Evolutionary conservation across 2,329 filamentous ascomycete genomes (phyloP), one percentile per base, ranked within the genome.

Genomic region (Calycina marina): DNA sequence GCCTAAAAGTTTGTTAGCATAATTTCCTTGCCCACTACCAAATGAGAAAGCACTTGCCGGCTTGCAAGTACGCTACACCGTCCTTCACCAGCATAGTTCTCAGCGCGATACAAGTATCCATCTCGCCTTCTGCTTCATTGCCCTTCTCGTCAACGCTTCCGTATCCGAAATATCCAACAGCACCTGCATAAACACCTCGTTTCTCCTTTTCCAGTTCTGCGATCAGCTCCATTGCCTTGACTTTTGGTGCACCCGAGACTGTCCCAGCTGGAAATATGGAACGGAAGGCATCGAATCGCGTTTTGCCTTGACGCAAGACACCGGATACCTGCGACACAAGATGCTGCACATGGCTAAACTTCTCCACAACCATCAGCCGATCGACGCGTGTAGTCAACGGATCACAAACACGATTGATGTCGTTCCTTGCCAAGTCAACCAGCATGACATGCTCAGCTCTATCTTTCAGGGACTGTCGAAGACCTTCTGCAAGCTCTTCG

Each of bases 221-320:
- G 48, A 98, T 98, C 40, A 98, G 65, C 59, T 94, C 82, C 90
- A 98, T 98, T 3, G 90, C 90, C 40, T 77, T 74, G 34, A 98
- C 85, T 61, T 98, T 98, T 36, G 90, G 90, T 4, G 90, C 88
- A 4, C 90, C 90, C 12, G 81, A 90, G 17, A 96, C 88, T 0
- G 90, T 98, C 35, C 90, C 90, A 4, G 90, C 90, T 0, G 90
- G 90, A 62, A 98, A 98, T 48, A 98, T 94, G 43, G 81, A 86
- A 24, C 88, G 72, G 61, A 98, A 93, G 6, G 90, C 90, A 52
- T 96, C 88, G 58, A 93, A 98, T 37, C 90, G 72, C 17, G 84
- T 88, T 63, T 85, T 85, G 24, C 68, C 86, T 4, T 71, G 65
- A 28, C 90, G 71, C 43, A 96, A 61, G n/a, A 90, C 69, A 27